Conservation (phyloP, 2,329 filamentous ascomycete species). For the Xylariomycetidae sp. region DNA sequence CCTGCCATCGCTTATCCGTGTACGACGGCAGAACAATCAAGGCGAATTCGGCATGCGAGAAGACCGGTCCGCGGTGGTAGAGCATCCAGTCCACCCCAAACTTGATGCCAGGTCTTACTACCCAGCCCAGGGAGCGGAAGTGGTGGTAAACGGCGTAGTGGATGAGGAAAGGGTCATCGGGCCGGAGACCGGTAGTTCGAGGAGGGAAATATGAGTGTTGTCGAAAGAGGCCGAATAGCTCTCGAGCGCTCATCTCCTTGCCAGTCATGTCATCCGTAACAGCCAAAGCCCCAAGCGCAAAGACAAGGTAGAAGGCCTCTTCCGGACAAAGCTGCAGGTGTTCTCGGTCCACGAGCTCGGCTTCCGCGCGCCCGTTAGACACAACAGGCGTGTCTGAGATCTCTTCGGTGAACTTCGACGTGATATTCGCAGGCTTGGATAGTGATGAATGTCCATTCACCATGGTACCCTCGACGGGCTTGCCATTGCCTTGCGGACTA, state of each 20-base stretch:
- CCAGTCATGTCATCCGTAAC: constrained; percentile 48
- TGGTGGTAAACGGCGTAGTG: constrained; percentile 92
- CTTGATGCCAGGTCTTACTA: constrained; percentile 85
- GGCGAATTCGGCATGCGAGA: constrained; percentile 91
- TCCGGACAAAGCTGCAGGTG: constrained; percentile 88
- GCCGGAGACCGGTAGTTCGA: constrained; percentile 42
- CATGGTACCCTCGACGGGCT: constrained; percentile 10
- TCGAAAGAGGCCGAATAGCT: constrained; percentile 63
- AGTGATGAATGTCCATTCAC: constrained; percentile 9
- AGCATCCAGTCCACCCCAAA: constrained; percentile 94
- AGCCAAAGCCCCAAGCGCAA: constrained; percentile 68
- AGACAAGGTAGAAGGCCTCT: constrained; percentile 86
- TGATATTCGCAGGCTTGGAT: constrained; percentile 6
- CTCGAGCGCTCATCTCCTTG: constrained; percentile 40
- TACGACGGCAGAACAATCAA: constrained; percentile 81
- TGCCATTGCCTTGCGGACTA: constrained; percentile 18
- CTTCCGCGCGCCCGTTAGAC: too few relatives aligned
- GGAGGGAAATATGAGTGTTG: constrained; percentile 65
- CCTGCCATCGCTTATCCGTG: constrained; percentile 65
- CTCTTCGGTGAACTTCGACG: constrained; percentile 2
- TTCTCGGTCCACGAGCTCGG: constrained; percentile 52
- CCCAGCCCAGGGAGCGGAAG: constrained; percentile 92
- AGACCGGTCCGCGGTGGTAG: constrained; percentile 87
- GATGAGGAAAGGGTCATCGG: constrained; percentile 79
- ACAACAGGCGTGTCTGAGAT: constrained; percentile 1